phyloP scores from a whole-genome alignment of 2,329 filamentous ascomycete genomes.

The Penicillium sclerotiorum region DNA sequence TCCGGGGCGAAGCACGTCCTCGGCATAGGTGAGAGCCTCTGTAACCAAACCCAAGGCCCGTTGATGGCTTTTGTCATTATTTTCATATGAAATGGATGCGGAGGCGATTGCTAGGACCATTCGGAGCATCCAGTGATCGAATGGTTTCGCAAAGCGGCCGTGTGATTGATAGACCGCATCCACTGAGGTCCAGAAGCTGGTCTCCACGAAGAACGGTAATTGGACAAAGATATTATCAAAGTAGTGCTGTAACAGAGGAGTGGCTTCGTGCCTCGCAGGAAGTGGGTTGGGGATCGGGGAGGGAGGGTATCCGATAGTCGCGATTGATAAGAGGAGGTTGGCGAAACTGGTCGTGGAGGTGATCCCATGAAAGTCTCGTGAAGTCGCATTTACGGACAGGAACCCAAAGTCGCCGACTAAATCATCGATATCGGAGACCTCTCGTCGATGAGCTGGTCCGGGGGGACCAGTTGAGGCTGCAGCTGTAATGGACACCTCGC shows the following conservation, averaged over 20 bases:
- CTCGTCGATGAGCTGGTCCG: slow-evolving; percentile 55
- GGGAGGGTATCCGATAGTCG: slow-evolving; percentile 68
- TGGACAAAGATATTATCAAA: slow-evolving; percentile 78
- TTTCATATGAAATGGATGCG: slow-evolving; percentile 68
- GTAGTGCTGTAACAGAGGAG: slow-evolving; percentile 76
- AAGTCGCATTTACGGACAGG: slow-evolving; percentile 91
- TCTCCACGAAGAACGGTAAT: slow-evolving; percentile 81
- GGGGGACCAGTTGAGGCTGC: slow-evolving; percentile 30
- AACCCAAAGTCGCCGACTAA: slow-evolving; percentile 93
- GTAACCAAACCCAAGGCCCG: slow-evolving; percentile 63
- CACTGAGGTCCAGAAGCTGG: slow-evolving; percentile 73
- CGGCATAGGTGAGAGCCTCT: slow-evolving; percentile 73
- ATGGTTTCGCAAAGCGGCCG: slow-evolving; percentile 60
- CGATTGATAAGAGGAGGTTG: slow-evolving; percentile 80
- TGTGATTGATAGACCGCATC: slow-evolving; percentile 79
- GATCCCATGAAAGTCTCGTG: slow-evolving; percentile 88
- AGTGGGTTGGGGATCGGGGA: slow-evolving; percentile 62
- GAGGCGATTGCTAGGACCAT: slow-evolving; percentile 87
- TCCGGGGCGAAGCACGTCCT: slow-evolving; percentile 81
- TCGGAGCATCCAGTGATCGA: slow-evolving; percentile 83
- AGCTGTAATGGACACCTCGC: slow-evolving; percentile 42
- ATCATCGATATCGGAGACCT: slow-evolving; percentile 86
- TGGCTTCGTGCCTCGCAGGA: slow-evolving; percentile 71
- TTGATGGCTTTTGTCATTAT: slow-evolving; percentile 65
- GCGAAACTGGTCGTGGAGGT: slow-evolving; percentile 91